Base-by-base conservation (phyloP, 768 basidiomycete genomes). In the Phanerochaete carnosa region DNA sequence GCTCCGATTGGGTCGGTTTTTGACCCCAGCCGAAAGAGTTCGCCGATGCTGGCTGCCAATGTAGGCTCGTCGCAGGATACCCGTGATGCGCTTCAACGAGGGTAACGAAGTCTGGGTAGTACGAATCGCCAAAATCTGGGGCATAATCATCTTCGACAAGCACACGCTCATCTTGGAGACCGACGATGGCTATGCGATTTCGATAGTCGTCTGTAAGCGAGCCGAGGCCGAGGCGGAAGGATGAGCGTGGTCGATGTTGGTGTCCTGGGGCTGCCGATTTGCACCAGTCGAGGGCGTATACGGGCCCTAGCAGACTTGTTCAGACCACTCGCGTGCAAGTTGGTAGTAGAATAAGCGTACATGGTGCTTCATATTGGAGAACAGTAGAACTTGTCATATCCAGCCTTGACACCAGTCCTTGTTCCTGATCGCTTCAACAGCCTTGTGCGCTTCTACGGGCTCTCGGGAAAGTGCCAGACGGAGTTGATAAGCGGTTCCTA, bases 1-100 rank as follows among this genome's bases (percentile, higher is more conserved):
- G 75, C 73, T 99, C 97, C 50, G 90, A 80, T 51, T 76, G 75
- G 8, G 80, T 74, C 3, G 82, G 79, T 72, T 88, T 91, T 72
- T 86, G 84, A 6, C 84, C 79, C 90, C 92, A 92, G 45, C 78
- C 72, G 70, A 84, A 83, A 46, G 78, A 81, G 30, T 80, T 75
- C 23, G 90, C 80, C 28, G 84, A 82, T 3, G 83, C 81, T 19
- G 97, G 97, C 65, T 97, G 94, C 92, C 95, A 98, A 68, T 90
- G 94, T 51, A 98, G 75, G 72, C 87, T 90, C 15, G 95, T 98
- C 11, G 94, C 92, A 19, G 97, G 97, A 76, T 96, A 98, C 47
- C 92, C 89, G 64, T 97, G 91, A 64, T 86, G 83, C 1, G 88
- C 85, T 65, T 92, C 87, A 61, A 92, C 94, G 23, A 95, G 82